Base-by-base conservation (phyloP, 208 protist genomes). In the Leptomonas seymouri region DNA sequence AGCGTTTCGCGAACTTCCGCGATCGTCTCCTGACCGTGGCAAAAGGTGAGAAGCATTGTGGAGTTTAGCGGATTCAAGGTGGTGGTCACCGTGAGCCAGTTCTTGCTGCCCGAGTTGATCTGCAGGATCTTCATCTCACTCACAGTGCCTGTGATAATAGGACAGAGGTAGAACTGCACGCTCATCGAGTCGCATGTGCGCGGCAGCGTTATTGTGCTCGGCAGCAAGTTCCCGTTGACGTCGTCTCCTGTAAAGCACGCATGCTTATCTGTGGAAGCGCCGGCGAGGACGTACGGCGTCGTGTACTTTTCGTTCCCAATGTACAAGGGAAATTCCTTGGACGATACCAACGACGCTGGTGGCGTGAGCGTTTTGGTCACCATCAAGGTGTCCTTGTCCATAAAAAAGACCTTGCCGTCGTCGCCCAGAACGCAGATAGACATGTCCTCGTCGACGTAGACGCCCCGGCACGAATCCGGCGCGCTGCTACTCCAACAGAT, bases 161-260 rank as follows among this genome's bases (percentile, higher is more conserved):
- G 74, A 48, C 65, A 87, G 14, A 93, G 57, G 65, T 80, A 88
- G 66, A 96, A 93, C 63, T 93, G 91, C 39, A 96, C 68, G 51
- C 84, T 91, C 39, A 93, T 36, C n/a, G 86, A 90, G 28, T 91
- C 77, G 20, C 79, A 85, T n/a, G 53, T 76, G 2, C 82, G 76
- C 25, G 87, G 86, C 45, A 96, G 73, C 11, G 65, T 21, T 11
- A 93, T 51, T 0, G 62, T 65, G 57, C 46, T 60, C 31, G 85
- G 82, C 25, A 82, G 64, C 20, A 91, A 28, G 9, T 11, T 59
- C 5, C 91, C 87, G 21, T 73, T 78, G 44, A 90, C 75, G 23
- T 69, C 36, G 30, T 74, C 51, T 7, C 72, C 80, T 0, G 50
- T 81, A 57, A 86, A 81, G 46, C 57, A 67, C 18, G 55, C 58